Conservation (phyloP, 1,139 yeast species). For the Sugiyamaella neomexicana region DNA sequence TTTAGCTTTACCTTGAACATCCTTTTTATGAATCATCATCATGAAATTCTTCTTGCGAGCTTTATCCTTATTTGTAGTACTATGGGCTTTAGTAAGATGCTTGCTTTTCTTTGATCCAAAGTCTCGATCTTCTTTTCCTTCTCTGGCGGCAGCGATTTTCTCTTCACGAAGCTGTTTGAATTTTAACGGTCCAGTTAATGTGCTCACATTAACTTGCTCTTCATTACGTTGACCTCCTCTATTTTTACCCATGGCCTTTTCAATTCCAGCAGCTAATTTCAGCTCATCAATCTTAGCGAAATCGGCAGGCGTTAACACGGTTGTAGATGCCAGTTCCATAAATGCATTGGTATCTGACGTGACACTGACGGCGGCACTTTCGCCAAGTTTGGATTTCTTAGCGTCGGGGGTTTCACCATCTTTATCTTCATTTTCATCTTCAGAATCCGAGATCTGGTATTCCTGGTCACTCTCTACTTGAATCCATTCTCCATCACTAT, state of each 20-base stretch:
- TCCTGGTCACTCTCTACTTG: conserved; percentile 56
- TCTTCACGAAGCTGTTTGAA: conserved; percentile 88
- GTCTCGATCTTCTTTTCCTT: conserved; percentile 91
- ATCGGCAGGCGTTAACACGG: conserved; percentile 94
- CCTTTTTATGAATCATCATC: conserved; percentile 95
- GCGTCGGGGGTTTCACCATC: conserved; percentile 43
- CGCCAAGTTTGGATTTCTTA: conserved; percentile 29
- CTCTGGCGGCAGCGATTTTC: conserved; percentile 79
- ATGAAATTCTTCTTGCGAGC: conserved; percentile 98
- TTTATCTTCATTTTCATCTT: conserved; percentile 49
- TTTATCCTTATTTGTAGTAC: conserved; percentile 94
- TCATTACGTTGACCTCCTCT: conserved; percentile 52
- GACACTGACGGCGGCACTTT: conserved; percentile 28
- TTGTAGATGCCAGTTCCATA: conserved; percentile 54
- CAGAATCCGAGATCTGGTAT: conserved; percentile 46
- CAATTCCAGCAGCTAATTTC: conserved; percentile 78
- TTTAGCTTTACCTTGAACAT: conserved; percentile 92
- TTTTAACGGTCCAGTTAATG: conserved; percentile 79
- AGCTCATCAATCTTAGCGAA: conserved; percentile 92
- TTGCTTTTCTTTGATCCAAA: conserved; percentile 84
- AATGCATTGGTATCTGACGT: conserved; percentile 46
- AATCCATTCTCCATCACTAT: conserved; percentile 52
- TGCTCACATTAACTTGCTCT: conserved; percentile 77
- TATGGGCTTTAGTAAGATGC: conserved; percentile 60
- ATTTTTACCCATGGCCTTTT: conserved; percentile 65